These are phyloP conservation scores for Shiraia bambusicola DNA, from an alignment of 2,329 filamentous ascomycete genomes.

Conservation along the genomic window DNA sequence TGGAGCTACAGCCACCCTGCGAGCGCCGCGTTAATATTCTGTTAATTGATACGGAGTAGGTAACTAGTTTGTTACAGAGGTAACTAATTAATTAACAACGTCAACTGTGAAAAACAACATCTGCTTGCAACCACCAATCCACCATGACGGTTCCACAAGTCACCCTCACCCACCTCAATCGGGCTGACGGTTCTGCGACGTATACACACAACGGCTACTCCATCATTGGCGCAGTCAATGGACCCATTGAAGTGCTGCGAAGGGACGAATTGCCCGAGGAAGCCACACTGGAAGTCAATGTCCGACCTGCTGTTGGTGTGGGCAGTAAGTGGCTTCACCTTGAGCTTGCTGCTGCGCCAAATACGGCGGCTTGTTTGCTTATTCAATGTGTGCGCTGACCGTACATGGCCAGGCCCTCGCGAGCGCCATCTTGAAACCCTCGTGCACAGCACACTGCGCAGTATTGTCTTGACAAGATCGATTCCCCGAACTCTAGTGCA, in stretches of 20 bases:
- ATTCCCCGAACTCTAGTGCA: constrained; percentile 79
- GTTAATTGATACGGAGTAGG: too few relatives aligned
- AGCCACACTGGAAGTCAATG: constrained; percentile 83
- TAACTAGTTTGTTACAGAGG: too few relatives aligned
- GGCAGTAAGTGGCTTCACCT: constrained; percentile 60
- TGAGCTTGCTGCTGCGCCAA: background rate
- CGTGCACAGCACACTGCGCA: constrained; percentile 69
- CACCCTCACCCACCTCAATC: constrained; percentile 55
- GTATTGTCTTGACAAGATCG: constrained; percentile 71
- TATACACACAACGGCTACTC: constrained; percentile 76
- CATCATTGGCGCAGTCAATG: constrained; percentile 84
- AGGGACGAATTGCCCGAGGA: constrained; percentile 91
- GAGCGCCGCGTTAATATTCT: constrained; percentile 27
- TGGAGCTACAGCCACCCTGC: constrained; percentile 18
- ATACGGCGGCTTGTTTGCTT: background rate
- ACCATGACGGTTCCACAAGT: constrained; percentile 35
- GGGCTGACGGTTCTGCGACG: constrained; percentile 77
- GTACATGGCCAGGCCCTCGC: constrained; percentile 38
- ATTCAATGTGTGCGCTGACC: background rate
- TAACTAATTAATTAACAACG: too few relatives aligned
- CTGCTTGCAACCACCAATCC: constrained; percentile 10
- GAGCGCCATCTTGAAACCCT: constrained; percentile 77
- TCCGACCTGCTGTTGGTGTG: constrained; percentile 81
- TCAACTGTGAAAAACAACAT: too few relatives aligned
- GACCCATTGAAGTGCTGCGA: constrained; percentile 84